A percentile compares a stretch with the other conserved stretches of the same genome.
These are phyloP conservation scores for Aurantiochytrium sp. DNA, from an alignment of 108 stramenopile species.

Conservation along the genomic window DNA sequence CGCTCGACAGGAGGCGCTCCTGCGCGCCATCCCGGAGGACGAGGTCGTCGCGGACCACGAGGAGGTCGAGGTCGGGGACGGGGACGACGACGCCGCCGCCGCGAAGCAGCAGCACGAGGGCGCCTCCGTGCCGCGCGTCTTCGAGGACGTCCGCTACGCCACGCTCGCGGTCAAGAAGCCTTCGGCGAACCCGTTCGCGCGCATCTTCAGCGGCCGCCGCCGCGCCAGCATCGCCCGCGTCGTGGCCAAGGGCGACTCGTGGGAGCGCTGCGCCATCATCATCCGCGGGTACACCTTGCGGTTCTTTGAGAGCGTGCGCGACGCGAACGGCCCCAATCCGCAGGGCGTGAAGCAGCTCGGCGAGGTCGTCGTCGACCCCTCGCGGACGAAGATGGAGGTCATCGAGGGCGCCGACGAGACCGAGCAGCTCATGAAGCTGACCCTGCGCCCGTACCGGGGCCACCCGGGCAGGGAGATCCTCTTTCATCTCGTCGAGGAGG, in stretches of 20 bases:
- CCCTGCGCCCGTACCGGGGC: neutral
- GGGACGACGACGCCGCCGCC: neutral
- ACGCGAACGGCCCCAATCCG: neutral
- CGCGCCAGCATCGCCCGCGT: neutral
- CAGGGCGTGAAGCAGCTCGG: neutral
- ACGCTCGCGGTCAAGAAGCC: neutral
- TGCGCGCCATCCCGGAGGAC: neutral
- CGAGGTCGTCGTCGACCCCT: neutral
- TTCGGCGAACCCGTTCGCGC: neutral
- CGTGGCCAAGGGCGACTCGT: neutral
- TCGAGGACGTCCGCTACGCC: neutral
- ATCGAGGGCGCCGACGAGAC: neutral
- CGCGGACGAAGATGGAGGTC: neutral
- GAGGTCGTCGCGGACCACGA: neutral
- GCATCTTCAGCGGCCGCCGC: neutral
- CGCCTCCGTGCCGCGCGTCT: neutral
- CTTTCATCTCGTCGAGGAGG: neutral
- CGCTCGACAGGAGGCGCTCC: neutral
- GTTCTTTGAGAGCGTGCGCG: neutral
- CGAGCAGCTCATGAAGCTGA: neutral
- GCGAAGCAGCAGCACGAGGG: neutral
- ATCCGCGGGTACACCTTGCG: neutral
- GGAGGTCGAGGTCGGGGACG: neutral
- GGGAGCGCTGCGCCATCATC: neutral
- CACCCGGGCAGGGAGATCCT: neutral